A percentile compares a stretch with the other conserved stretches of the same genome.
These are phyloP conservation scores for Amphichorda felina DNA, from an alignment of 2,329 filamentous ascomycete genomes.

Conservation along the genomic window DNA sequence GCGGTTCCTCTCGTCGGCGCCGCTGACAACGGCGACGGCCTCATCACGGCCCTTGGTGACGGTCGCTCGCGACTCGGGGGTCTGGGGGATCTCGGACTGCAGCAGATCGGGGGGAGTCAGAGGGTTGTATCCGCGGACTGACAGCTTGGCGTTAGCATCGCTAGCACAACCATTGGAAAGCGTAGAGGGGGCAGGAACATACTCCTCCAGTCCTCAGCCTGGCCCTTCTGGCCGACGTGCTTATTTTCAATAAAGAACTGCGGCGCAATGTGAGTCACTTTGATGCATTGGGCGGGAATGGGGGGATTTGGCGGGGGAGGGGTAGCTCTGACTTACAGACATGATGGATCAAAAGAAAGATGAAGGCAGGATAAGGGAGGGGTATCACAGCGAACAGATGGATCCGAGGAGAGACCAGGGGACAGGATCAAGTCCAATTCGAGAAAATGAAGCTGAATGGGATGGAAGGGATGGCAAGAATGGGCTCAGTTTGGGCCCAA, in stretches of 20 bases:
- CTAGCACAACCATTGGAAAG: not conserved
- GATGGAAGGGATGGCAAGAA: not conserved
- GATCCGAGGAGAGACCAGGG: no score
- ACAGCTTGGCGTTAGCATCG: slow-evolving; percentile 6
- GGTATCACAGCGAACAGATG: no score
- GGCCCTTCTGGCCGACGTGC: slow-evolving; percentile 61
- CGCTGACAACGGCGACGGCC: slow-evolving; percentile 56
- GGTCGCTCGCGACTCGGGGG: slow-evolving; percentile 42
- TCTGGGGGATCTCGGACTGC: slow-evolving; percentile 76
- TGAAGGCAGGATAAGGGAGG: no score
- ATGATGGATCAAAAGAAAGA: slow-evolving; percentile 4
- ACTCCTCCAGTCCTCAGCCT: slow-evolving; percentile 78
- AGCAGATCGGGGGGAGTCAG: slow-evolving; percentile 88
- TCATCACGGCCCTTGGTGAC: slow-evolving; percentile 52
- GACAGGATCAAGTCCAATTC: not conserved
- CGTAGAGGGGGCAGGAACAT: slow-evolving; percentile 17
- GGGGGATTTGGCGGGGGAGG: slow-evolving; percentile 3
- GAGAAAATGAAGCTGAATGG: not conserved
- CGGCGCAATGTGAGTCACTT: slow-evolving; percentile 1
- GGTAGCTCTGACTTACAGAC: slow-evolving; percentile 6
- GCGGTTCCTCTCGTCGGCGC: slow-evolving; percentile 46
- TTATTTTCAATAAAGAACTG: slow-evolving; percentile 68
- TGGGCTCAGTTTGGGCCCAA: not conserved
- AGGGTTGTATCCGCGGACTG: slow-evolving; percentile 83
- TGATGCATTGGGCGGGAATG: not conserved